These are phyloP conservation scores for Chrysanthemum makinoi DNA, from an alignment of 129 eudicot genomes.

Conservation along the genomic window DNA sequence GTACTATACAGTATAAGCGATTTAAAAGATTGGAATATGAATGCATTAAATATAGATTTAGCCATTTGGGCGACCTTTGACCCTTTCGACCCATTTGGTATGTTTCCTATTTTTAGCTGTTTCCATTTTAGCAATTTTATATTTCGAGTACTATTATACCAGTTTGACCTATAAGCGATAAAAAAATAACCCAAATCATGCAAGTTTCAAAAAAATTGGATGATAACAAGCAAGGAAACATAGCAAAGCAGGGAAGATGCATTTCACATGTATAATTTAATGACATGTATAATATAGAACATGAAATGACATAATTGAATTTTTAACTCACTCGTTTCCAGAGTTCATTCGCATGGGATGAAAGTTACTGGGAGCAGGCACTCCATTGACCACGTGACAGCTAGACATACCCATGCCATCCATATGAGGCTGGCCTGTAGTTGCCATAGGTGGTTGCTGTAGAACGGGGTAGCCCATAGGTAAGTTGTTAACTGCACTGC, in stretches of 20 bases:
- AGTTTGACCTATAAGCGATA: no score
- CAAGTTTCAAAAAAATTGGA: neutral
- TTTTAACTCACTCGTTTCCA: slow-evolving; percentile 55
- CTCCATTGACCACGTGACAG: slow-evolving; percentile 96
- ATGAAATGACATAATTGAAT: neutral
- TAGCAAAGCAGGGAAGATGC: slow-evolving; percentile 10
- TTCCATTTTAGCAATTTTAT: no score
- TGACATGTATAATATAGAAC: neutral
- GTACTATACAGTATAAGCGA: neutral
- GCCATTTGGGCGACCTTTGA: neutral
- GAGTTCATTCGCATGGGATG: slow-evolving; percentile 91
- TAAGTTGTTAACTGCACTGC: slow-evolving; percentile 91
- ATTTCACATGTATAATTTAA: neutral
- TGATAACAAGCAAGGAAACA: slow-evolving; percentile 9
- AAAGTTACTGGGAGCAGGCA: slow-evolving; percentile 83
- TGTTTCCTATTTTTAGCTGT: no score
- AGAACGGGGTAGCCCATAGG: slow-evolving; percentile 98
- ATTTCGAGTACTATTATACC: no score
- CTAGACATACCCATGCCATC: slow-evolving; percentile 84
- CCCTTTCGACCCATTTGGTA: no score
- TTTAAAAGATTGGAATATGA: neutral
- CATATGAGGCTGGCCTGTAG: slow-evolving; percentile 85
- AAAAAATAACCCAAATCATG: neutral
- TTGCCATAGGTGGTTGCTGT: slow-evolving; percentile 72
- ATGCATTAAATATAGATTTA: no score